These are phyloP conservation scores for Neurospora intermedia DNA, from an alignment of 495 filamentous ascomycete species.

Conservation along the genomic window DNA sequence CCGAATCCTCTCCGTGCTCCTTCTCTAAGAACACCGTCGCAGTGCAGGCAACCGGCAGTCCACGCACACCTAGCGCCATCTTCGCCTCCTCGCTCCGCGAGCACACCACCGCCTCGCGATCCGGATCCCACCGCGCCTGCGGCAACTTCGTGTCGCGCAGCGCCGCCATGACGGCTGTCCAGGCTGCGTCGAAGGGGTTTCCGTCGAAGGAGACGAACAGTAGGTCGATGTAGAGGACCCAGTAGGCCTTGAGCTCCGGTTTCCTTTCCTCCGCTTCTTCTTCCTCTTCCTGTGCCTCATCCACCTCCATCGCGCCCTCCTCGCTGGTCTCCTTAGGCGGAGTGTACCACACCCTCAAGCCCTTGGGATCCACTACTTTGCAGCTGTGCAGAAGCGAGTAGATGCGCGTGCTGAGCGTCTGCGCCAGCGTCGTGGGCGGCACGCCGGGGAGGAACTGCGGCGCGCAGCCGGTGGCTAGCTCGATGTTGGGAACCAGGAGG, in stretches of 20 bases:
- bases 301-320: slow-evolving; percentile 26
- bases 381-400: slow-evolving; percentile 61
- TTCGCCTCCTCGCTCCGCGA: slow-evolving; percentile 43
- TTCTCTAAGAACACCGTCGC: slow-evolving; percentile 68
- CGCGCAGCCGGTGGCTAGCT: slow-evolving; percentile 79
- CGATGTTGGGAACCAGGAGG: slow-evolving; percentile 85
- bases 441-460: slow-evolving; percentile 75
- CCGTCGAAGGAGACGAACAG: slow-evolving; percentile 86
- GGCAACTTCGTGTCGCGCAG: slow-evolving; percentile 71
- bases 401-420: slow-evolving; percentile 69
- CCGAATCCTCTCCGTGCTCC: slow-evolving; percentile 40
- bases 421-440: slow-evolving; percentile 68
- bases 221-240: slow-evolving; percentile 87
- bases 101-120: slow-evolving; percentile 69
- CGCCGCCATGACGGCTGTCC: slow-evolving; percentile 76
- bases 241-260: slow-evolving; percentile 67
- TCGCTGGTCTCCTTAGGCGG: slow-evolving; percentile 33
- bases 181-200: slow-evolving; percentile 81
- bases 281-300: slow-evolving; percentile 33
- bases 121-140: slow-evolving; percentile 72
- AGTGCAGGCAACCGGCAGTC: slow-evolving; percentile 62
- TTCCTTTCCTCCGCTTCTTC: slow-evolving; percentile 24
- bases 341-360: slow-evolving; percentile 60
- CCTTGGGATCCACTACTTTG: slow-evolving; percentile 47
- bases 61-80: slow-evolving; percentile 35